Evolutionary conservation across 1,284 basidiomycete species (phyloP).

Genomic region (Phylloboletellus chloephorus): DNA sequence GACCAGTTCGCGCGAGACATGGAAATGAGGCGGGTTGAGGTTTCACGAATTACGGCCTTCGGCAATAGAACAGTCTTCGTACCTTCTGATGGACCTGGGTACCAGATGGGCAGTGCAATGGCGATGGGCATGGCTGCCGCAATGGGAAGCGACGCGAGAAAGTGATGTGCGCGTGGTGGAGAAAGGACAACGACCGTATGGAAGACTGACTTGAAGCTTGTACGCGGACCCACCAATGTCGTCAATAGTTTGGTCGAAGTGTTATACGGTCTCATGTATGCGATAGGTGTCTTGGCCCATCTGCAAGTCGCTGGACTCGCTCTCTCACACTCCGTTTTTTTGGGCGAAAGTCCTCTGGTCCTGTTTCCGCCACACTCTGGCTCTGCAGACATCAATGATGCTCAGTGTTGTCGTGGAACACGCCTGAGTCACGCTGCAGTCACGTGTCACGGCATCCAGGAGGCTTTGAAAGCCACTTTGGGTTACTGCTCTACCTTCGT

Average conservation of each 20-base stretch:
- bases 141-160: constrained; percentile 43
- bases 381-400: too few relatives aligned
- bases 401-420: constrained; percentile 9
- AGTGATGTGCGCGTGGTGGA: constrained; percentile 7
- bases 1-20: constrained; percentile 73
- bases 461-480: constrained; percentile 31
- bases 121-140: constrained; percentile 61
- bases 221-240: too few relatives aligned
- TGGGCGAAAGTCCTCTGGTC: too few relatives aligned
- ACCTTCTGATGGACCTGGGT: constrained; percentile 52
- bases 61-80: constrained; percentile 69
- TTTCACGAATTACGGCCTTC: constrained; percentile 57
- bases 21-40: constrained; percentile 61
- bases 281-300: too few relatives aligned
- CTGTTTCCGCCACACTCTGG: too few relatives aligned
- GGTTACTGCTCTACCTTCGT: constrained; percentile 25
- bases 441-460: constrained; percentile 33
- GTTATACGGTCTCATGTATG: too few relatives aligned
- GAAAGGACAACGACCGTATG: too few relatives aligned
- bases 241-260: too few relatives aligned
- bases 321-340: too few relatives aligned
- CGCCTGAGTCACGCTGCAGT: constrained; percentile 26
- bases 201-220: too few relatives aligned
- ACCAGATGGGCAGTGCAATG: constrained; percentile 55
- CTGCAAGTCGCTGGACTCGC: too few relatives aligned